Evolutionary conservation across 225 moss, liverwort and hornwort species (phyloP).

Genomic region (Sphagnum tenellum): DNA sequence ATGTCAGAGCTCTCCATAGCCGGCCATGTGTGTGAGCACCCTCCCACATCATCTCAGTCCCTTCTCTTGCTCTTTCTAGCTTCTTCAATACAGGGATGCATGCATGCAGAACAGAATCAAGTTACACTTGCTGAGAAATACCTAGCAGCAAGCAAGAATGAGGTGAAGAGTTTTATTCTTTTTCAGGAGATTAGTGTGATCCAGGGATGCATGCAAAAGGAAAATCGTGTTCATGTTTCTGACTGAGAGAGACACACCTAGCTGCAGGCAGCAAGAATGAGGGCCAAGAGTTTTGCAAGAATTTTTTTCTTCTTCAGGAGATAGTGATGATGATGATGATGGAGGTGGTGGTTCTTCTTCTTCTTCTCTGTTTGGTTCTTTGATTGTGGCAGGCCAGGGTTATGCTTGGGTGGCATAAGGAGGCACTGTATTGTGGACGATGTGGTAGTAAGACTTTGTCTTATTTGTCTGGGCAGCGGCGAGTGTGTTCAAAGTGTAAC

Average conservation of each 20-base stretch:
- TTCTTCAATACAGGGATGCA: too few relatives aligned
- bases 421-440: slow-evolving; percentile 59
- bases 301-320: too few relatives aligned
- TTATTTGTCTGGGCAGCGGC: slow-evolving; percentile 74
- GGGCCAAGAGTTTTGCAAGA: too few relatives aligned
- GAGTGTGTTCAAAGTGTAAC: slow-evolving; percentile 68
- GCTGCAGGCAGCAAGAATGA: too few relatives aligned
- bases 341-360: background rate
- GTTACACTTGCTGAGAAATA: too few relatives aligned
- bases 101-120: too few relatives aligned
- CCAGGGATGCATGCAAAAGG: background rate
- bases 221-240: background rate
- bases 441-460: slow-evolving; percentile 63
- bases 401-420: slow-evolving; percentile 93
- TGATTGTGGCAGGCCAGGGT: slow-evolving; percentile 65
- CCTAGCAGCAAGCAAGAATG: background rate
- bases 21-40: slow-evolving; percentile 50
- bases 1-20: slow-evolving; percentile 81
- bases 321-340: background rate
- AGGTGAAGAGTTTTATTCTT: background rate
- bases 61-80: too few relatives aligned
- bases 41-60: too few relatives aligned
- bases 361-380: background rate
- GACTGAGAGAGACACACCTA: too few relatives aligned
- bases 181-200: too few relatives aligned